Evolutionary conservation across 2,329 filamentous ascomycete genomes (phyloP).

Genomic region (Nothophaeocryptopus gaeumannii): DNA sequence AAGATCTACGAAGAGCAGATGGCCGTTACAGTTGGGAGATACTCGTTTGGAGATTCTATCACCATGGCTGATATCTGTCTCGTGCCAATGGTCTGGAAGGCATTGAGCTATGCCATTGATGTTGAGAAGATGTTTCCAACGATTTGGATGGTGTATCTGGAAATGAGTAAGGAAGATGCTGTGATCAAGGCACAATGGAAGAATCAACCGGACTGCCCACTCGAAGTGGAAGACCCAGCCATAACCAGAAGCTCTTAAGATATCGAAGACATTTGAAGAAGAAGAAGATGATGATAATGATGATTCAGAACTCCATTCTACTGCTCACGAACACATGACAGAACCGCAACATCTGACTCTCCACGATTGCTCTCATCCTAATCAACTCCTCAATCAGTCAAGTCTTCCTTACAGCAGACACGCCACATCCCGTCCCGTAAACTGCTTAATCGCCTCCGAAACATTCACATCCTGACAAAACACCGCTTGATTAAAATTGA

Average conservation of each 20-base stretch:
- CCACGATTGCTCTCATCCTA: too few species aligned
- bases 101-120: not conserved
- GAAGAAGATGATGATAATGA: too few species aligned
- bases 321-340: too few species aligned
- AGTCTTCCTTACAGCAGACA: too few species aligned
- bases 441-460: not conserved
- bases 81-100: not conserved
- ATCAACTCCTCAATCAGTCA: too few species aligned
- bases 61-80: conserved; percentile 1
- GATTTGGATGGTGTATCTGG: not conserved
- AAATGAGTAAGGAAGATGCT: not conserved
- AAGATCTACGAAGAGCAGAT: not conserved
- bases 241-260: too few species aligned
- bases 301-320: too few species aligned
- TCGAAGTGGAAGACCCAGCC: too few species aligned
- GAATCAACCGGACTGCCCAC: not conserved
- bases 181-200: not conserved
- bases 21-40: not conserved
- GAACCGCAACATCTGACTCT: too few species aligned
- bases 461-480: not conserved
- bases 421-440: not conserved
- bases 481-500: not conserved
- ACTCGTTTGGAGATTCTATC: not conserved
- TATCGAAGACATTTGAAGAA: too few species aligned
- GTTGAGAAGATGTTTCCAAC: not conserved